Percentiles rank a stretch among this genome's conserved stretches.
Conservation (phyloP, 345 rosid genomes). For the Murraya koenigii region DNA sequence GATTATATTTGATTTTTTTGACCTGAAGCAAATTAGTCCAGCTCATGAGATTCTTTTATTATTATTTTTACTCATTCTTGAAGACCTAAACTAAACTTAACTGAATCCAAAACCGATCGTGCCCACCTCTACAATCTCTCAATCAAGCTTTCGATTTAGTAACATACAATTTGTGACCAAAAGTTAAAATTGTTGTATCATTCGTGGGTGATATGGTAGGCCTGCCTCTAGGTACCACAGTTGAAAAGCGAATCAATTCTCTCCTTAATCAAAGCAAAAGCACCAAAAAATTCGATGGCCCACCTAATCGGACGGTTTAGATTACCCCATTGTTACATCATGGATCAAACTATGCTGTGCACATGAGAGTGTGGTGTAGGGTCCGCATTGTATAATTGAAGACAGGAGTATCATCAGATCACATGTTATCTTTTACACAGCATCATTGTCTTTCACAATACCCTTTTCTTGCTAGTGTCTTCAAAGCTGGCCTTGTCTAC, state of each 20-base stretch:
- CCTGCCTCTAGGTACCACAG: not conserved
- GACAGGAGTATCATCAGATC: not conserved
- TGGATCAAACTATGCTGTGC: not conserved
- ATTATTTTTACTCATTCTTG: too few relatives aligned
- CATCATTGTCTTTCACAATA: not conserved
- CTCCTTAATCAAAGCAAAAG: not conserved
- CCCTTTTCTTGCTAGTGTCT: not conserved
- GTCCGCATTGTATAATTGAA: not conserved
- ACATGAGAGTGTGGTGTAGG: not conserved
- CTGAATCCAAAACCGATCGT: too few relatives aligned
- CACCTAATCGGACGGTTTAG: not conserved
- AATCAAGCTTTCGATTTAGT: too few relatives aligned
- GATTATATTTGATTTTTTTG: too few relatives aligned
- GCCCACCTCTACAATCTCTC: not conserved
- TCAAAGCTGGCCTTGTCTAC: not conserved
- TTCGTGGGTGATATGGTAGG: not conserved
- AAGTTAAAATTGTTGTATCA: not conserved
- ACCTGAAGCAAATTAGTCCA: too few relatives aligned
- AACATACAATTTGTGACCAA: not conserved
- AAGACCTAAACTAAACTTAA: too few relatives aligned
- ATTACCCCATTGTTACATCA: not conserved
- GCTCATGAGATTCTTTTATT: too few relatives aligned
- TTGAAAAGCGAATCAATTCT: not conserved
- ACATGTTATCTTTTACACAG: not conserved
- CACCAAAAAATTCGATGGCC: not conserved